Evolutionary conservation across 805 yeast genomes (phyloP).

Genomic region (Candida ascalaphidarum): DNA sequence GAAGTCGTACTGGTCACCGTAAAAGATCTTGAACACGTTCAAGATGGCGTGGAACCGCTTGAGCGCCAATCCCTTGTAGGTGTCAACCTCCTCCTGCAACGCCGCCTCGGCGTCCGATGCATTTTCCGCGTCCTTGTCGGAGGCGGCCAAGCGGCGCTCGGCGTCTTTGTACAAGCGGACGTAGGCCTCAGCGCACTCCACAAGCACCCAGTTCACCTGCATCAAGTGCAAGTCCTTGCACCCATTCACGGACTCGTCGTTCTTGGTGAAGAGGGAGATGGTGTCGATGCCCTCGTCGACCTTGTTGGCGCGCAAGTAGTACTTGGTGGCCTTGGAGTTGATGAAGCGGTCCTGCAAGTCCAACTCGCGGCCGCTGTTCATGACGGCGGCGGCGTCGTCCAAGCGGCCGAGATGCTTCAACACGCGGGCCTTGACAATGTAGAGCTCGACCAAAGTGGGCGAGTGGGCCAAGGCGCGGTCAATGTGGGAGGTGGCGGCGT

Average conservation of each 20-base stretch:
- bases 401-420: slow-evolving; percentile 62
- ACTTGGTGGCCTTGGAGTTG: slow-evolving; percentile 82
- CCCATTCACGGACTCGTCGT: slow-evolving; percentile 74
- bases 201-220: slow-evolving; percentile 88
- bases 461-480: slow-evolving; percentile 62
- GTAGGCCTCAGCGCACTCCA: slow-evolving; percentile 81
- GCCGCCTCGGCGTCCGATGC: slow-evolving; percentile 23
- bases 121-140: slow-evolving; percentile 7
- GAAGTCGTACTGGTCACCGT: slow-evolving; percentile 87
- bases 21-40: slow-evolving; percentile 61
- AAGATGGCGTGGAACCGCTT: slow-evolving; percentile 68
- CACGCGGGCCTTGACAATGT: slow-evolving; percentile 73
- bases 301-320: slow-evolving; percentile 66
- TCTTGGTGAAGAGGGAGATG: slow-evolving; percentile 72
- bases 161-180: slow-evolving; percentile 41
- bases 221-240: slow-evolving; percentile 77
- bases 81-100: slow-evolving; percentile 34
- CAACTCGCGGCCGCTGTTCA: slow-evolving; percentile 63
- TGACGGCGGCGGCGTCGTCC: slow-evolving; percentile 50
- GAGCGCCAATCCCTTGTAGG: slow-evolving; percentile 61
- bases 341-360: slow-evolving; percentile 90
- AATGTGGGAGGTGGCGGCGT: slow-evolving; percentile 46
- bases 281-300: slow-evolving; percentile 66
- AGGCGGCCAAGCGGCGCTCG: slow-evolving; percentile 8
- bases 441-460: slow-evolving; percentile 79